Evolutionary conservation across 2,329 filamentous ascomycete species (phyloP), one percentile per base, ranked within the genome.

Genomic region (Bipolaris cookei): DNA sequence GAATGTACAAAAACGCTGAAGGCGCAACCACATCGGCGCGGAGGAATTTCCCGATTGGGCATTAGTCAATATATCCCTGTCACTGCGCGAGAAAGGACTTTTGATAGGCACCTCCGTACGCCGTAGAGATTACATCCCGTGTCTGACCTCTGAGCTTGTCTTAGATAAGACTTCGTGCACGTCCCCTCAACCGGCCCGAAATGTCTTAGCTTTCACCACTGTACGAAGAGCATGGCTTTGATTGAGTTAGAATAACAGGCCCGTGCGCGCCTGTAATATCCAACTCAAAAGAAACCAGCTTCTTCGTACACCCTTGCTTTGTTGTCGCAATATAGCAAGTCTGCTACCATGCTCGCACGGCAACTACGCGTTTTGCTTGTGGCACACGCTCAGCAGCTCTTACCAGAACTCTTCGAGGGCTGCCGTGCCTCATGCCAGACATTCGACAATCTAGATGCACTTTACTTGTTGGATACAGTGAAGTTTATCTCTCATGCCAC

Each of bases 91-190:
- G n/a, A n/a, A n/a, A n/a, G n/a, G n/a, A n/a, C n/a, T n/a, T n/a
- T n/a, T n/a, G n/a, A n/a, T n/a, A n/a, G n/a, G n/a, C n/a, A n/a
- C n/a, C n/a, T n/a, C n/a, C n/a, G n/a, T n/a, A n/a, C n/a, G n/a
- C n/a, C n/a, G n/a, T 51, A 37, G 46, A 50, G 39, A 57, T 58
- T 37, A 38, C 18, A 62, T 48, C 50, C 38, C 54, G n/a, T 61
- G 50, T 58, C 21, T 18, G n/a, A 62, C 53, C 50, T 32, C 56
- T 61, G 52, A 63, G 62, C 62, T 63, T 63, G 54, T 65, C 61
- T 46, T 7, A 59, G 51, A 62, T 65, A 63, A 63, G 61, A 55
- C 43, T 56, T 55, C 16, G 54, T 58, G 62, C 62, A 65, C 62
- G 62, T 58, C 49, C 56, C 55, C 54, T 54, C 39, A 14, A 25